Base-by-base conservation (phyloP, 2,329 filamentous ascomycete genomes). In the Talaromyces sp. region DNA sequence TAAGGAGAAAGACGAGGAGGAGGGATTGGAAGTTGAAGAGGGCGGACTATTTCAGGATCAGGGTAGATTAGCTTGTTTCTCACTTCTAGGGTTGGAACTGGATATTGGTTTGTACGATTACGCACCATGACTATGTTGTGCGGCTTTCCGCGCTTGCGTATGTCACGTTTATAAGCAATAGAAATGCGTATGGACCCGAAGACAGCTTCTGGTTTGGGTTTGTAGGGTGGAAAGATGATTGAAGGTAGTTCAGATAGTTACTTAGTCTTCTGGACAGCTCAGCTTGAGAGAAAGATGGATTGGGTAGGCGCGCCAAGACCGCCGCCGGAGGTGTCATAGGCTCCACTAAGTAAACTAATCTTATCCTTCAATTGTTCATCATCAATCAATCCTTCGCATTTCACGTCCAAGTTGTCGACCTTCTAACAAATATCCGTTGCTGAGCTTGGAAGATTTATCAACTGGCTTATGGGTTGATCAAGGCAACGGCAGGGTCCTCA, bases 1-100 rank as follows among this genome's bases (percentile, higher is more conserved):
- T 85, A 66, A 99, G 88, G 53, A 99, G 86, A 68, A 99, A 86
- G 65, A 97, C 93, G 67, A 97, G 85, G 67, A 99, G 84, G 66
- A 97, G 88, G 60, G 91, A 96, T 76, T 97, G 91, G 80, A 99
- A 97, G 79, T 97, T 97, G 86, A 99, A 97, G 69, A 99, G 88
- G 57, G 94, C 94, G 60, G 94, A 89, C 94, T 97, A 19, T 52
- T 2, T 17, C 11, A 28, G 21, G 8, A 5, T 25, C 10, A 39
- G 15, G 19, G 35, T n/a, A n/a, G 33, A 19, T 52, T 39, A 39
- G 31, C 33, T n/a, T n/a, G n/a, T n/a, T n/a, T n/a, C n/a, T n/a
- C n/a, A n/a, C n/a, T n/a, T n/a, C n/a, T n/a, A n/a, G n/a, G n/a
- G n/a, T n/a, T n/a, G n/a, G n/a, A n/a, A n/a, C n/a, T n/a, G n/a